These are phyloP conservation scores for Wickerhamiella slavikovae DNA, from an alignment of 805 yeast genomes.

Conservation along the genomic window DNA sequence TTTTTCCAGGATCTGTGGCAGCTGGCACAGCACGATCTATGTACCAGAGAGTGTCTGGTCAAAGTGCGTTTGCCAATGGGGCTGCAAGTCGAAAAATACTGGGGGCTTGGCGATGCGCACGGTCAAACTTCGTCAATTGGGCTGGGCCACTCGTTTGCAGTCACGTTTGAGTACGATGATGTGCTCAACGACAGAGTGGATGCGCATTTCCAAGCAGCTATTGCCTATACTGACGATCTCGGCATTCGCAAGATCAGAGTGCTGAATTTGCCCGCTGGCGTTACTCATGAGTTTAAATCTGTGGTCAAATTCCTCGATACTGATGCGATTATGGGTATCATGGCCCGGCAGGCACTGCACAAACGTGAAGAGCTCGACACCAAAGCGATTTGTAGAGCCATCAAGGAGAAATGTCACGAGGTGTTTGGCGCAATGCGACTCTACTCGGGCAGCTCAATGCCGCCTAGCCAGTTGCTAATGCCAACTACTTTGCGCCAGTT, in stretches of 20 bases:
- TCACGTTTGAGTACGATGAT: conserved; percentile 60
- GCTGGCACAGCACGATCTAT: conserved; percentile 8
- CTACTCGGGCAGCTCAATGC: conserved; percentile 19
- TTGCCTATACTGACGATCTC: conserved; percentile 56
- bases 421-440: conserved; percentile 39
- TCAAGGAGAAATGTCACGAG: conserved; percentile 32
- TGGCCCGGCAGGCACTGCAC: conserved; percentile 29
- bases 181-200: conserved; percentile 40
- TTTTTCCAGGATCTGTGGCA: conserved; percentile 30
- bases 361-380: conserved; percentile 20
- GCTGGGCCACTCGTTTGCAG: conserved; percentile 38
- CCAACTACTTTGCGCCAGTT: conserved; percentile 65
- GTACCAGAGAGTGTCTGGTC: conserved; percentile 67
- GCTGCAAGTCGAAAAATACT: conserved; percentile 55
- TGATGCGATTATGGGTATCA: conserved; percentile 34
- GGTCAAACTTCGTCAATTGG: conserved; percentile 19
- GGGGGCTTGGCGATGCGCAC: conserved; percentile 24
- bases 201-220: conserved; percentile 79
- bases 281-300: conserved; percentile 49
- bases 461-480: conserved; percentile 47
- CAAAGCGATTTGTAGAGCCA: conserved; percentile 29
- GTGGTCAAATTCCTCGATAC: conserved; percentile 68
- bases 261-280: conserved; percentile 65
- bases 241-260: conserved; percentile 76
- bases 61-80: conserved; percentile 81